A percentile compares a stretch with the other conserved stretches of the same genome.
Evolutionary conservation across 306 rosid species (phyloP).

Genomic region (Trichosanthes cucumerina): DNA sequence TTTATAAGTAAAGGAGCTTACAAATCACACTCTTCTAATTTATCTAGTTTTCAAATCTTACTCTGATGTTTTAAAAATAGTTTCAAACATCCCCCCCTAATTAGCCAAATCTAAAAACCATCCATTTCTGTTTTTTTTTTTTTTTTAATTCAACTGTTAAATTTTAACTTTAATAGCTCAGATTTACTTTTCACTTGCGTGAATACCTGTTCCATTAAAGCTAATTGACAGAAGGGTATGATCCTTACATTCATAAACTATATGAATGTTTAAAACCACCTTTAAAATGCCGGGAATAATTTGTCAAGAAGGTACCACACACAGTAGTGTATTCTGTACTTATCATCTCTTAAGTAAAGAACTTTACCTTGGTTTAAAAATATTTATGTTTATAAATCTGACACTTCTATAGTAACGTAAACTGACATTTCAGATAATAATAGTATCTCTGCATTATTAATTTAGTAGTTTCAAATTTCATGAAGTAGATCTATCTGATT

Average conservation of each 20-base stretch:
- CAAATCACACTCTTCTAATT: background rate
- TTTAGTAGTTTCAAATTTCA: background rate
- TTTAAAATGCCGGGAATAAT: background rate
- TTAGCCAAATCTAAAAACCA: background rate
- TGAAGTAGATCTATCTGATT: background rate
- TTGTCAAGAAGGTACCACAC: background rate
- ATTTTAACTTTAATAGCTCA: background rate
- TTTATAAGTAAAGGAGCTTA: background rate
- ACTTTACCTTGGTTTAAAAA: background rate
- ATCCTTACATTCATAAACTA: background rate
- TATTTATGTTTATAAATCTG: background rate
- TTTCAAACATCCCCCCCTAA: background rate
- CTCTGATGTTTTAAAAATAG: background rate
- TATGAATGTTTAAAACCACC: background rate
- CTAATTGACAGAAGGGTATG: background rate
- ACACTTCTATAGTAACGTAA: background rate
- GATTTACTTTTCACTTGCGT: background rate
- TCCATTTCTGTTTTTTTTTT: background rate
- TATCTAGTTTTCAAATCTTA: background rate
- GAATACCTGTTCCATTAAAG: background rate
- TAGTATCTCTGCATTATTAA: background rate
- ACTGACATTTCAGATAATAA: background rate
- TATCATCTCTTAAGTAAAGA: background rate
- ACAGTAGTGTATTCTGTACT: background rate
- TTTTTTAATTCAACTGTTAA: too few species aligned